Evolutionary conservation across 805 yeast species (phyloP).

Genomic region (Ogataea wickerhamii): DNA sequence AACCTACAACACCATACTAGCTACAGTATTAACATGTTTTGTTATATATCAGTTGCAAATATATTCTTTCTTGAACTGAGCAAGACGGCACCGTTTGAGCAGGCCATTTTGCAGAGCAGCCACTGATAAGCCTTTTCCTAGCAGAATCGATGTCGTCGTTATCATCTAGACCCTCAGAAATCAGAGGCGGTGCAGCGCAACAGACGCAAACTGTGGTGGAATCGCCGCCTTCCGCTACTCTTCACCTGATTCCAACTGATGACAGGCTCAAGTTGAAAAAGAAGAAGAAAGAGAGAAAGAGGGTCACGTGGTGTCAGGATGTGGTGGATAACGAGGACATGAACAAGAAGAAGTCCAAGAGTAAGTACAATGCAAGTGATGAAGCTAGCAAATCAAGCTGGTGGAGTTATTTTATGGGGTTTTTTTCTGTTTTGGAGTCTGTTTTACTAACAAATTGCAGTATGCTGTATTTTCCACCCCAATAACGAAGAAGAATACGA

Average conservation of each 20-base stretch:
- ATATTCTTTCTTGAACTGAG: too few species aligned
- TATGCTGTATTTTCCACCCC: constrained; percentile 87
- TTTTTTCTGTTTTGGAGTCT: not conserved
- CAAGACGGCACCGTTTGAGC: too few species aligned
- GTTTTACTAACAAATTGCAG: too few species aligned
- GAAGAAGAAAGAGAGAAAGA: constrained; percentile 33
- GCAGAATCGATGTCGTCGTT: not conserved
- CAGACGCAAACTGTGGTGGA: constrained; percentile 18
- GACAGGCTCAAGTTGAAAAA: constrained; percentile 7
- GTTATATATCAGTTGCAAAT: too few species aligned
- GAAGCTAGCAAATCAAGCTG: too few species aligned
- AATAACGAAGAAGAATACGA: constrained; percentile 48
- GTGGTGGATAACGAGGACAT: constrained; percentile 87
- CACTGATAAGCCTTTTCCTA: not conserved
- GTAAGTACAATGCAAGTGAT: too few species aligned
- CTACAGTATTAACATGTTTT: too few species aligned
- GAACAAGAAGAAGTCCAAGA: constrained; percentile 85
- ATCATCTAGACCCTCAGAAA: not conserved
- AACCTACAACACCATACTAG: too few species aligned
- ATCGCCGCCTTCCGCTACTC: constrained; percentile 17
- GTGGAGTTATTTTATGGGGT: too few species aligned
- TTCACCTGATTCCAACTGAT: constrained; percentile 17
- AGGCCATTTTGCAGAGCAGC: too few species aligned
- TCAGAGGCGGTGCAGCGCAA: constrained; percentile 1
- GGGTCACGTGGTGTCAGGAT: constrained; percentile 81